phyloP scores from a whole-genome alignment of 2,329 filamentous ascomycete genomes.

The Lachnellula occidentalis region DNA sequence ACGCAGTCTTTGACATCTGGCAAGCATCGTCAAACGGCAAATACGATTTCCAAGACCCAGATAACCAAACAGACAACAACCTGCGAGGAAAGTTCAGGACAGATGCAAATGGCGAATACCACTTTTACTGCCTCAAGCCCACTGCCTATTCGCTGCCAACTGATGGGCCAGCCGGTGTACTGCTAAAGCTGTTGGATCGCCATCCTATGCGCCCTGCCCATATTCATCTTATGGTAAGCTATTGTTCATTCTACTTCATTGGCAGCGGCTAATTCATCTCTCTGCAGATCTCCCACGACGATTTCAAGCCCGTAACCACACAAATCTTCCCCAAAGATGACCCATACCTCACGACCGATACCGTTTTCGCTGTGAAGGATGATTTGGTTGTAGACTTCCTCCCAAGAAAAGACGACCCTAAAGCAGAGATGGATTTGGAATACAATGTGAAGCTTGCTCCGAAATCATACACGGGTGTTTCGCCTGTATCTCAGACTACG shows the following conservation, averaged over 20 bases:
- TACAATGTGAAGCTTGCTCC: conserved; percentile 30
- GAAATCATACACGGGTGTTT: conserved; percentile 4
- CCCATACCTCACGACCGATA: conserved; percentile 51
- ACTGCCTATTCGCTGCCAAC: conserved; percentile 36
- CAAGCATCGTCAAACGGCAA: conserved; percentile 53
- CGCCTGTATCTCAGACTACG: background rate
- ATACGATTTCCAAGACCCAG: conserved; percentile 57
- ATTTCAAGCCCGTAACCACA: conserved; percentile 64
- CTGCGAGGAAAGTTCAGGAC: conserved; percentile 56
- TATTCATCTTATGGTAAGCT: conserved; percentile 48
- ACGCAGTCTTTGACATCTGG: conserved; percentile 60
- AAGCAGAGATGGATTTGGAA: conserved; percentile 31
- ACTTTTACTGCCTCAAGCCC: conserved; percentile 43
- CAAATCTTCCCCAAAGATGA: conserved; percentile 70
- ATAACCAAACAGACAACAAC: conserved; percentile 55
- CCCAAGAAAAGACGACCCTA: conserved; percentile 29
- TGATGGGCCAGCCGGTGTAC: conserved; percentile 48
- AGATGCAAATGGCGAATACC: conserved; percentile 50
- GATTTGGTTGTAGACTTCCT: conserved; percentile 42
- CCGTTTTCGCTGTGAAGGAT: conserved; percentile 50
- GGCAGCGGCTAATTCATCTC: background rate
- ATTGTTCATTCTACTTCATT: background rate
- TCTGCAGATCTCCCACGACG: conserved; percentile 45
- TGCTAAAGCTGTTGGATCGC: conserved; percentile 49
- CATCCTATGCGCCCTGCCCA: conserved; percentile 54